Evolutionary conservation across 2,329 filamentous ascomycete species (phyloP).

Genomic region (Penicillium sp.): DNA sequence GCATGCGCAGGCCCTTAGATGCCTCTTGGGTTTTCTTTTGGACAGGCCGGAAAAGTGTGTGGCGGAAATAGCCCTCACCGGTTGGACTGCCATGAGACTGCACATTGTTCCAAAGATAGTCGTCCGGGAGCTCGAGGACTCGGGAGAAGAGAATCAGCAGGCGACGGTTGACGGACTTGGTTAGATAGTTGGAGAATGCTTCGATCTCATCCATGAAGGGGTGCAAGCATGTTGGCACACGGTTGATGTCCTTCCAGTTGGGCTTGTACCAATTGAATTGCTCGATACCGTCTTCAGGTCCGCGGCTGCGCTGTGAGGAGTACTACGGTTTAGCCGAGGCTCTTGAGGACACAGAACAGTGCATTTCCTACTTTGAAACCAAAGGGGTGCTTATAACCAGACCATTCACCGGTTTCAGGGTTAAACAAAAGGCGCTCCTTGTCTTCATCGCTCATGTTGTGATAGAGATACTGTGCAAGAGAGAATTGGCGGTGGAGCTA

Average conservation of each 20-base stretch:
- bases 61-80: slow-evolving; percentile 49
- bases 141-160: slow-evolving; percentile 44
- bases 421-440: slow-evolving; percentile 50
- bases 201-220: slow-evolving; percentile 54
- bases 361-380: slow-evolving; percentile 42
- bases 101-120: slow-evolving; percentile 47
- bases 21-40: slow-evolving; percentile 38
- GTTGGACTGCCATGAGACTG: slow-evolving; percentile 46
- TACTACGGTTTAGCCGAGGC: too few relatives aligned
- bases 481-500: slow-evolving; percentile 52
- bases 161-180: slow-evolving; percentile 49
- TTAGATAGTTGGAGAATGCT: slow-evolving; percentile 50
- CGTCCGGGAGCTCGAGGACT: slow-evolving; percentile 47
- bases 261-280: slow-evolving; percentile 56
- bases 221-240: slow-evolving; percentile 48
- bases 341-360: too few relatives aligned
- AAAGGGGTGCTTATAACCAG: slow-evolving; percentile 52
- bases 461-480: slow-evolving; percentile 52
- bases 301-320: slow-evolving; percentile 40
- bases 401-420: slow-evolving; percentile 51
- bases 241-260: slow-evolving; percentile 46
- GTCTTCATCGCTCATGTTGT: slow-evolving; percentile 52
- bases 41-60: slow-evolving; percentile 46
- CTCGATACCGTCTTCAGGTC: slow-evolving; percentile 51
- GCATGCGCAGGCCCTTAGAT: slow-evolving; percentile 42